phyloP scores from a whole-genome alignment of 352 stramenopile genomes.

The Plasmopara muralis region DNA sequence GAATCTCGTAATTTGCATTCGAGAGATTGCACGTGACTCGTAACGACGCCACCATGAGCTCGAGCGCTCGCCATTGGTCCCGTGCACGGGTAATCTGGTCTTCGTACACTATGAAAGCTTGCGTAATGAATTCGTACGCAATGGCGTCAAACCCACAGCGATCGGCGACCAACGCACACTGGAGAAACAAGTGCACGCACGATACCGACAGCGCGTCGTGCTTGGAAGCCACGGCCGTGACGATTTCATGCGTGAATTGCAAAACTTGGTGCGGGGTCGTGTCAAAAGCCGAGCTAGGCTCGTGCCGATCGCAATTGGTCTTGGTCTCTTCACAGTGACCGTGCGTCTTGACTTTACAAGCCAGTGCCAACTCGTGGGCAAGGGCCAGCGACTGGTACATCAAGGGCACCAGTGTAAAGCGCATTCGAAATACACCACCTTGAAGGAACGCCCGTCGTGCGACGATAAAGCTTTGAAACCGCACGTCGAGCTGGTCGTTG shows the following conservation, averaged over 20 bases:
- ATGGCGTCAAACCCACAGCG: constrained; percentile 84
- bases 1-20: constrained; percentile 88
- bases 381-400: constrained; percentile 89
- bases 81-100: constrained; percentile 91
- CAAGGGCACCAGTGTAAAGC: constrained; percentile 89
- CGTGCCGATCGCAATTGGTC: constrained; percentile 10
- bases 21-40: constrained; percentile 74
- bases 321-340: neutral
- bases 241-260: constrained; percentile 96
- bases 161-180: constrained; percentile 89
- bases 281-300: constrained; percentile 9
- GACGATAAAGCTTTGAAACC: too few relatives aligned
- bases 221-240: constrained; percentile 87
- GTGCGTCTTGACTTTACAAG: constrained; percentile 12
- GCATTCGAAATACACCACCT: constrained; percentile 85
- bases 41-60: constrained; percentile 87
- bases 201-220: constrained; percentile 61
- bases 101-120: constrained; percentile 96
- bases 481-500: constrained; percentile 68
- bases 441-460: constrained; percentile 42
- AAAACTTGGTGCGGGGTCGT: constrained; percentile 91
- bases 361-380: constrained; percentile 33
- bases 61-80: constrained; percentile 86
- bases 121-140: constrained; percentile 94
- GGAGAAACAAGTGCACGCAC: constrained; percentile 91